A percentile compares a stretch with the other conserved stretches of the same genome.
Conservation (phyloP, 2,329 filamentous ascomycete species). For the Blastomyces parvus region DNA sequence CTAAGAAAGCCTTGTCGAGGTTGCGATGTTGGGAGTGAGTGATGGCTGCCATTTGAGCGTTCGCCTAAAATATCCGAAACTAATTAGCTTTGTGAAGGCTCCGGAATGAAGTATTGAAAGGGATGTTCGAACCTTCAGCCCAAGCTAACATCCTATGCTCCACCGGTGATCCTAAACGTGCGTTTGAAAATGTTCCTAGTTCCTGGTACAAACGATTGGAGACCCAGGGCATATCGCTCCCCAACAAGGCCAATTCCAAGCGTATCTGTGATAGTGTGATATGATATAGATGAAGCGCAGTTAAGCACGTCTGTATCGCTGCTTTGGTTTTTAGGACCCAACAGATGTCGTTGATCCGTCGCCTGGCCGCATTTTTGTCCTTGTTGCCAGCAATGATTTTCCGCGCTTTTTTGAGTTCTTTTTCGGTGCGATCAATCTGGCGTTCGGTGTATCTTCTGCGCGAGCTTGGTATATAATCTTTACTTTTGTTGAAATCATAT, state of each 20-base stretch:
- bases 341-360: background rate
- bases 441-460: background rate
- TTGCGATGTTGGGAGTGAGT: background rate
- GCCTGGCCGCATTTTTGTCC: no score
- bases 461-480: background rate
- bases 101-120: background rate
- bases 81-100: background rate
- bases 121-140: background rate
- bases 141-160: background rate
- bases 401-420: constrained; percentile 1
- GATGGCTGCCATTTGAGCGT: background rate
- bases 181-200: background rate
- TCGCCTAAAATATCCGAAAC: background rate
- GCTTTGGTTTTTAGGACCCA: constrained; percentile 5
- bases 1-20: background rate
- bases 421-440: constrained; percentile 1
- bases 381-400: background rate
- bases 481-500: background rate
- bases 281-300: constrained; percentile 2
- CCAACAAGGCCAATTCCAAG: background rate
- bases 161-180: background rate
- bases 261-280: constrained; percentile 1
- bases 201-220: background rate
- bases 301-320: background rate
- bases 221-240: background rate